Evolutionary conservation across 495 filamentous ascomycete genomes (phyloP), one percentile per base, ranked within the genome.

Genomic region (Penicillium ochrochloron): DNA sequence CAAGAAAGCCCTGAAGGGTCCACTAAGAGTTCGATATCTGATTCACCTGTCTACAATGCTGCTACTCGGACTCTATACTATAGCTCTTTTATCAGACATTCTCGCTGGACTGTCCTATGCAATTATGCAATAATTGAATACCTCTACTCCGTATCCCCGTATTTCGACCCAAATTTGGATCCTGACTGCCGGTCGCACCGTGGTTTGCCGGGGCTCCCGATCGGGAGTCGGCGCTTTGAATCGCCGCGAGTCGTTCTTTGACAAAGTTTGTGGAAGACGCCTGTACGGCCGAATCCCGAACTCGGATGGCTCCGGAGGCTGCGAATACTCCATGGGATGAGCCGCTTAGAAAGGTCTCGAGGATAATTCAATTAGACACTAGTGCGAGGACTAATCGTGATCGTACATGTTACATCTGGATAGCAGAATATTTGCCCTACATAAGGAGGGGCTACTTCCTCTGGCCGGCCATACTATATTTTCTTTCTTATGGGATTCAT

Each of bases 91-190:
- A 5, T 10, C 14, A 3, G 11, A 25, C 1, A 12, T 41, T 41
- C 3, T 48, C 3, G 21, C 8, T 21, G 19, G 44, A 48, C 7
- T 25, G n/a, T 2, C 10, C 19, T 48, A 21, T 23, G 19, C 44
- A 25, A 3, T 12, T 25, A 19, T 23, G 44, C 44, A 25, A 12
- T 12, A 48, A 12, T 48, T 2, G 9, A 52, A 31, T 7, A 1
- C 48, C 48, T 52, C 15, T 31, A 31, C 25, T 52, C 48, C 48
- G 23, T 29, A 50, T 50, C 7, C 23, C 25, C 48, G 25, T 52
- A 31, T 52, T 29, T 52, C 25, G 4, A 52, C 48, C 27, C 48
- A 27, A 52, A 27, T 52, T 52, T 52, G 25, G 25, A 52, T 52
- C 27, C 25, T 52, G 12, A 52, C 48, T 52, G 21, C 48, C 23